Evolutionary conservation across 257 asterid species (phyloP), one percentile per base, ranked within the genome.

Genomic region (Anisodus acutangulus): DNA sequence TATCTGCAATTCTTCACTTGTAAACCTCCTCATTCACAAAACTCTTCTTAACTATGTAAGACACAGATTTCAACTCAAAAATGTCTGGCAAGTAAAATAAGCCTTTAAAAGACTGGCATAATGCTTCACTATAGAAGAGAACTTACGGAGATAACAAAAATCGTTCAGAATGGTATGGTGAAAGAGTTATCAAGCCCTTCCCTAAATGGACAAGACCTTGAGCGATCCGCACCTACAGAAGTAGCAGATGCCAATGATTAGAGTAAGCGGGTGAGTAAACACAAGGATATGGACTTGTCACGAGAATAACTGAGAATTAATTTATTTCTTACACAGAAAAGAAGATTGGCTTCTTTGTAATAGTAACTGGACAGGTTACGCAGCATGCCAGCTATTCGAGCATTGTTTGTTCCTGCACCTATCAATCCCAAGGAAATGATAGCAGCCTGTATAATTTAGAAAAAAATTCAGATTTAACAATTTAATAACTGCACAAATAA

Each of bases 341-440:
- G 97, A 85, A 96, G 97, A 90, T 93, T 91, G 80, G 99, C 93
- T 81, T 97, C 98, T 87, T 95, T 97, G 87, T 91, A 93, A 89
- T 93, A 92, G 90, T 93, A 93, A 91, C 97, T 93, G 58, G 98
- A 94, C 74, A 97, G 91, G 84, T 95, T 95, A 6, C 97, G 95
- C 83, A 97, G 98, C 97, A 95, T 93, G 85, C 97, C 97, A 86
- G 98, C 97, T 85, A 97, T 97, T 86, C 98, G 92, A 7, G 98
- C 98, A 84, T 97, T 95, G 90, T 97, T 97, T 83, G 98, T 97
- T 83, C 99, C 98, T 39, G 97, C 97, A 68, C 99, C 98, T 82
- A 95, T 93, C 90, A 97, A 87, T 12, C 99, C 99, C 91, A 97
- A 86, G 6, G 99, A 91, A 51, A 97, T 79, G 57, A 93, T 91